These are phyloP conservation scores for Rhinocladiella mackenziei DNA, from an alignment of 2,329 filamentous ascomycete species.

Conservation along the genomic window DNA sequence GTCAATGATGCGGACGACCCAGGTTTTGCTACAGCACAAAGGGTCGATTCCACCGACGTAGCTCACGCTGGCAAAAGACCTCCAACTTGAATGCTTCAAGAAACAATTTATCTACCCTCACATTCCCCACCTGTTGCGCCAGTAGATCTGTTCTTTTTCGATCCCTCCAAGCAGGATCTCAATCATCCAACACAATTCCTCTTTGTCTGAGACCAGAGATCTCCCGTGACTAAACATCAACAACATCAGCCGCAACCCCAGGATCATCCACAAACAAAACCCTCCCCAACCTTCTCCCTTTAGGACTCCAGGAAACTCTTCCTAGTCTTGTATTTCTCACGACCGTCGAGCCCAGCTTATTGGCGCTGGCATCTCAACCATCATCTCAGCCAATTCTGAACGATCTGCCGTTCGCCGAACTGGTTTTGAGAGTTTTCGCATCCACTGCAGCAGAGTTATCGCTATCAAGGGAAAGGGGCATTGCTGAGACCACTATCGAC, in stretches of 20 bases:
- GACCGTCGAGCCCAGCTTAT: conserved; percentile 8
- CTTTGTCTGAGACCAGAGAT: too few relatives aligned
- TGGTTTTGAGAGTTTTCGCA: conserved; percentile 18
- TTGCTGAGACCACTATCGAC: conserved; percentile 23
- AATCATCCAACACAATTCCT: too few relatives aligned
- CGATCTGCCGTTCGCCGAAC: conserved; percentile 29
- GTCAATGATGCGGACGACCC: conserved; percentile 19
- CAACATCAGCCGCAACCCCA: background rate
- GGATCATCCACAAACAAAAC: background rate
- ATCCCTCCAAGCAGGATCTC: conserved; percentile 12
- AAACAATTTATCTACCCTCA: conserved; percentile 24
- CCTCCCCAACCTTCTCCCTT: too few relatives aligned
- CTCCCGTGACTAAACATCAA: conserved; percentile 16
- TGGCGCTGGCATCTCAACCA: conserved; percentile 10
- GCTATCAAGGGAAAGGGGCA: conserved; percentile 26
- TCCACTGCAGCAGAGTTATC: conserved; percentile 16
- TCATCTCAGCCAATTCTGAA: conserved; percentile 15
- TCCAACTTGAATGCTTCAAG: conserved; percentile 9
- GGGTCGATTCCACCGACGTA: conserved; percentile 24
- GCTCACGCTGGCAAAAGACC: conserved; percentile 6
- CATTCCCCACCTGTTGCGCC: conserved; percentile 19
- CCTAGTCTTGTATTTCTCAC: conserved; percentile 3
- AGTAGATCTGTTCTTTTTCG: conserved; percentile 13
- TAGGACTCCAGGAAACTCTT: too few relatives aligned
- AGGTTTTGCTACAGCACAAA: conserved; percentile 9